These are phyloP conservation scores for Yarrowia yakushimensis DNA, from an alignment of 805 yeast species.

Conservation along the genomic window DNA sequence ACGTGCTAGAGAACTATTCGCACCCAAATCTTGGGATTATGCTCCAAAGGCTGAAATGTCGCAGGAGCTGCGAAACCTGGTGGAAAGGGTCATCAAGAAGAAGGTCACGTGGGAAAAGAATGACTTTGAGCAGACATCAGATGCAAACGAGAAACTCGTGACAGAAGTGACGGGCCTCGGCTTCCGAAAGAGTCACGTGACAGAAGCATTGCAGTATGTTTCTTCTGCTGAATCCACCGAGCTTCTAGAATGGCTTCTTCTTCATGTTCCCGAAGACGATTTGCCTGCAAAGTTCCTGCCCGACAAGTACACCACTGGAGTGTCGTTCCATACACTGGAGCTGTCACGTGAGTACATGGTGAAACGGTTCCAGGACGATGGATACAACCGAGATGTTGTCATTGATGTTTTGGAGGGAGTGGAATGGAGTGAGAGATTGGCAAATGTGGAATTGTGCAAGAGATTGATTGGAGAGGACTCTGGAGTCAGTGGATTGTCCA, in stretches of 20 bases:
- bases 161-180: constrained; percentile 44
- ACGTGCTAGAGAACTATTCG: background rate
- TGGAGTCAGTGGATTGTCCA: background rate
- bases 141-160: background rate
- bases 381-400: constrained; percentile 65
- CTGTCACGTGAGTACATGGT: constrained; percentile 55
- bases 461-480: constrained; percentile 30
- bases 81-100: constrained; percentile 55
- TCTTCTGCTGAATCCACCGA: constrained; percentile 43
- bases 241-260: constrained; percentile 70
- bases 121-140: background rate
- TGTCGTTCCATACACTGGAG: constrained; percentile 34
- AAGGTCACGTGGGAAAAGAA: constrained; percentile 28
- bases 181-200: constrained; percentile 64
- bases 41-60: constrained; percentile 42
- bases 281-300: constrained; percentile 51
- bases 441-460: constrained; percentile 45
- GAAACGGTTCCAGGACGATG: constrained; percentile 59
- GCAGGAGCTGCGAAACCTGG: constrained; percentile 55
- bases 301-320: constrained; percentile 31
- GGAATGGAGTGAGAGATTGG: constrained; percentile 46
- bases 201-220: constrained; percentile 63
- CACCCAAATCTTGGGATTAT: constrained; percentile 12
- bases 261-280: constrained; percentile 93
- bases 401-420: constrained; percentile 45